Evolutionary conservation across 805 yeast genomes (phyloP).

Genomic region (Torulaspora franciscae): DNA sequence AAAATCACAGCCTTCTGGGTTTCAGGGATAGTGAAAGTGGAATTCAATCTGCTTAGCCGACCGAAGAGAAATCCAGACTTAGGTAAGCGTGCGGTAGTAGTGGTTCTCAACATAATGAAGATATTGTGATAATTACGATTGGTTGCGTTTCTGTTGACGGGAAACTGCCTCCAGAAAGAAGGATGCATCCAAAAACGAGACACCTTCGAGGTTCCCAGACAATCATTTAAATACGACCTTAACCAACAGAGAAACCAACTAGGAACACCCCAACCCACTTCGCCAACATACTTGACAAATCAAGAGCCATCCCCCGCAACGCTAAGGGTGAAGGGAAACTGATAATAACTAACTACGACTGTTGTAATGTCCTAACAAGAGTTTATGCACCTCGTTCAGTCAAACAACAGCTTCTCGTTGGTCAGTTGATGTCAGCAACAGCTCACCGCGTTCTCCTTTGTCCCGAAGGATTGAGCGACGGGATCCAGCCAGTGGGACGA

Average conservation of each 20-base stretch:
- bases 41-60: conserved; percentile 21
- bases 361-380: not conserved
- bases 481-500: not conserved
- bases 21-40: conserved; percentile 37
- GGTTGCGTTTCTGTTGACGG: not conserved
- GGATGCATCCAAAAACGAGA: not conserved
- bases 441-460: not conserved
- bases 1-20: conserved; percentile 52
- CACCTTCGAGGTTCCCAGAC: not conserved
- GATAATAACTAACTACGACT: not conserved
- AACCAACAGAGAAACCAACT: not conserved
- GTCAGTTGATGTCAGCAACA: not conserved
- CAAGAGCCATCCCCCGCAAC: not conserved
- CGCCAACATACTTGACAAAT: not conserved
- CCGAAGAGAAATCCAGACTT: conserved; percentile 1
- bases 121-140: not conserved
- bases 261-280: no score
- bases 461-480: not conserved
- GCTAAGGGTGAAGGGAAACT: not conserved
- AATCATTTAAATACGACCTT: not conserved
- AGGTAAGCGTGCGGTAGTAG: conserved; percentile 4
- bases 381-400: not conserved
- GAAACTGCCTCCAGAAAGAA: not conserved
- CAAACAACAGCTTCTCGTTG: not conserved
- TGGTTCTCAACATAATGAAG: conserved; percentile 15